Conservation (phyloP, 495 filamentous ascomycete species). For the Trichoderma parareesei region DNA sequence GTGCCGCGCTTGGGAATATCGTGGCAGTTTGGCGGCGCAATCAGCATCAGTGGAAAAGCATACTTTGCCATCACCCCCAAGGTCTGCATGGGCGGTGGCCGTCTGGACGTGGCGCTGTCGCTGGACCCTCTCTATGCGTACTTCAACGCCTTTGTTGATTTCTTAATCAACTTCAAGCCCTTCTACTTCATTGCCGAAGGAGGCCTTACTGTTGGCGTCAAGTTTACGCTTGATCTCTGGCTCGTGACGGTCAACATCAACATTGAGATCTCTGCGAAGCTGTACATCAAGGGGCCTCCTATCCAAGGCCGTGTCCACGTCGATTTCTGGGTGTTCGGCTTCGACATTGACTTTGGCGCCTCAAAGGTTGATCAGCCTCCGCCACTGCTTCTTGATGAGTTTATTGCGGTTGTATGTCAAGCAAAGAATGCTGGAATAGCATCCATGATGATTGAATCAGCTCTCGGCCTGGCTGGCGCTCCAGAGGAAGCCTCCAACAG, state of each 20-base stretch:
- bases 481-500: not conserved
- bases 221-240: not conserved
- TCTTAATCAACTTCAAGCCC: constrained; percentile 44
- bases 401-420: not conserved
- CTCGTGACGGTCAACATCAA: not conserved
- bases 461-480: not conserved
- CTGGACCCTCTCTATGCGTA: constrained; percentile 30
- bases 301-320: not conserved
- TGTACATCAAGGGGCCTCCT: not conserved
- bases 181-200: constrained; percentile 28
- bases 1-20: constrained; percentile 37
- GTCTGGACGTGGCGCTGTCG: constrained; percentile 22
- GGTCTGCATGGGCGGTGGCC: constrained; percentile 39
- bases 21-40: constrained; percentile 23
- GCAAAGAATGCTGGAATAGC: not conserved
- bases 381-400: not conserved
- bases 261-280: not conserved
- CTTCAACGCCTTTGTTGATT: constrained; percentile 38
- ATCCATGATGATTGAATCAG: not conserved
- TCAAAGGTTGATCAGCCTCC: not conserved
- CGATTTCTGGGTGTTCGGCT: not conserved
- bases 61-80: constrained; percentile 50
- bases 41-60: constrained; percentile 34
- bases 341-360: not conserved
- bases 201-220: not conserved